Evolutionary conservation across 2,329 filamentous ascomycete species (phyloP), one percentile per base, ranked within the genome.

Genomic region (Colletotrichum limetticola): DNA sequence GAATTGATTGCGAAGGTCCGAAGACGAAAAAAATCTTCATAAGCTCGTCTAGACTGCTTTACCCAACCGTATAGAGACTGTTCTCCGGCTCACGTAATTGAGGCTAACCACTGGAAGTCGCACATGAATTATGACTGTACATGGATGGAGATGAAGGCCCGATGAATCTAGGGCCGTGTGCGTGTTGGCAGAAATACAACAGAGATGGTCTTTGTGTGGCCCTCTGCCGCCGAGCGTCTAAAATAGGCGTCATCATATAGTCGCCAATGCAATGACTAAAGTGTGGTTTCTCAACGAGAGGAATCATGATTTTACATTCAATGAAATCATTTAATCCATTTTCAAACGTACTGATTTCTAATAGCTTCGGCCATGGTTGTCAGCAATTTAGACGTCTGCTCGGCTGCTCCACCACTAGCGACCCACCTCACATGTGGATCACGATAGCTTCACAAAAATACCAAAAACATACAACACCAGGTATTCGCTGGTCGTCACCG

Each of bases 401-500:
- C 37, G 26, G 59, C 28, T 46, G 22, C 24, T 12, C 22, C 28
- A 22, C 28, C 35, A 14, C 19, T 12, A 42, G 35, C 35, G 22
- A 8, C 32, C 24, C 26, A 19, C 16, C 37, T 26, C n/a, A 49
- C 56, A 57, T 22, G 16, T 49, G 37, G 37, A 19, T n/a, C 16
- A n/a, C 37, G 35, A 14, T 24, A 19, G 37, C 16, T 42, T 42
- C 37, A 42, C 37, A 7, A 42, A 42, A 42, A 42, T 5, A 16
- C 16, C 24, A 61, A 61, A 66, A 35, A 16, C 32, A 66, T 42
- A 58, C 53, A 49, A 42, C 35, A 57, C 53, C 24, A 56, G 62
- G 32, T 65, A 56, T 56, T 28, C 57, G 57, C 57, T 60, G 57
- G 57, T 60, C 57, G 42, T 49, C 42, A 49, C 42, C 42, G 42